Evolutionary conservation across 306 rosid species (phyloP).

Genomic region (Lathyrus aphaca): DNA sequence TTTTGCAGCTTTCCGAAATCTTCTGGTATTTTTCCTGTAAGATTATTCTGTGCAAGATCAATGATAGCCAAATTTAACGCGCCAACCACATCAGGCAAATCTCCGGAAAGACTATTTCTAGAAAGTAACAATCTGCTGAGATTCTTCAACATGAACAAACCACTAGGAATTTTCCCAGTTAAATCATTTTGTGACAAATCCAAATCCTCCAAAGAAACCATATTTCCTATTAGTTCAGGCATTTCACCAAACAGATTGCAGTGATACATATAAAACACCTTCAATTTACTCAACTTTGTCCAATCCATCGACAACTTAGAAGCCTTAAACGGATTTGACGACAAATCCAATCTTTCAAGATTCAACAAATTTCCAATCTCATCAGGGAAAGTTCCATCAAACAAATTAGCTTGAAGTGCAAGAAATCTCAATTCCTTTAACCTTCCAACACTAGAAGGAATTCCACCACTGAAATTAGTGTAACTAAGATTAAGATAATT

Average conservation of each 20-base stretch:
- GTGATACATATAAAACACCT: constrained; percentile 29
- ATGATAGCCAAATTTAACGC: constrained; percentile 45
- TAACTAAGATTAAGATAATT: constrained; percentile 49
- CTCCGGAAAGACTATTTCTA: constrained; percentile 54
- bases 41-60: constrained; percentile 52
- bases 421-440: constrained; percentile 49
- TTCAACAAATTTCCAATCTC: constrained; percentile 65
- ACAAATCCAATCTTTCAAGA: constrained; percentile 48
- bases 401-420: constrained; percentile 27
- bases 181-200: constrained; percentile 48
- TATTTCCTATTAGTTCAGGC: constrained; percentile 56
- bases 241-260: constrained; percentile 63
- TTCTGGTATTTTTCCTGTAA: constrained; percentile 57
- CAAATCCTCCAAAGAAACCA: constrained; percentile 55
- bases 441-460: constrained; percentile 58
- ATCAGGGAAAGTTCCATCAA: constrained; percentile 56
- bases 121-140: constrained; percentile 48
- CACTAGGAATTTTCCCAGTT: constrained; percentile 57
- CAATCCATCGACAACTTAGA: constrained; percentile 46
- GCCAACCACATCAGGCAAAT: constrained; percentile 57
- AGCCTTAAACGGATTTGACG: constrained; percentile 38
- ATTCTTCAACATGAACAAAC: constrained; percentile 55
- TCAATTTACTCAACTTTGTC: constrained; percentile 59
- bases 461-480: constrained; percentile 54
- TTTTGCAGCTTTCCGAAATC: constrained; percentile 61